These are phyloP conservation scores for Nepenthes mirabilis DNA, from an alignment of 148 eudicot genomes.

Conservation along the genomic window DNA sequence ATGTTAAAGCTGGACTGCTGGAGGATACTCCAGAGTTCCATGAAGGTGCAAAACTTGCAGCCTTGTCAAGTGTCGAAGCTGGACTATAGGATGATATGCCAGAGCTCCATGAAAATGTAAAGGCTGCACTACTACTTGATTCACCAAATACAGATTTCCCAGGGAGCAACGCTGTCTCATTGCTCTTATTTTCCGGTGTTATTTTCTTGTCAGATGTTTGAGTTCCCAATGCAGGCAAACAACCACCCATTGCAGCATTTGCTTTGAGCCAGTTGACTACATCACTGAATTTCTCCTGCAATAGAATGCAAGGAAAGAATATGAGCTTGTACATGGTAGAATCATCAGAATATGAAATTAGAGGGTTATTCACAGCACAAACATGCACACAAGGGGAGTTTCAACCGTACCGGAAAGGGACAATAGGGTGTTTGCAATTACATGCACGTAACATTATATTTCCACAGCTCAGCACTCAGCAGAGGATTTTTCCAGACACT, in stretches of 20 bases:
- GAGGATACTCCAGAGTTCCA: constrained; percentile 21
- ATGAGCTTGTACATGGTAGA: no score
- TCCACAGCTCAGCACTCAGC: no score
- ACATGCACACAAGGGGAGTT: no score
- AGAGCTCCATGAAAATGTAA: constrained; percentile 26
- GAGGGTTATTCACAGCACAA: no score
- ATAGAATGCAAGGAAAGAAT: background rate
- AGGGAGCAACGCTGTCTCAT: constrained; percentile 17
- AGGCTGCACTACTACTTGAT: constrained; percentile 21
- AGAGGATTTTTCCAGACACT: no score
- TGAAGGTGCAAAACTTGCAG: constrained; percentile 11
- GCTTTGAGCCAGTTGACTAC: constrained; percentile 79
- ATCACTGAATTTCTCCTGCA: constrained; percentile 72
- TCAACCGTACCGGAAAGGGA: no score
- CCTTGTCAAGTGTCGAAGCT: constrained; percentile 8
- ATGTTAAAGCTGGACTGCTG: constrained; percentile 16
- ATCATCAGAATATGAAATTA: no score
- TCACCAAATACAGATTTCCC: constrained; percentile 21
- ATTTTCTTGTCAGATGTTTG: constrained; percentile 23
- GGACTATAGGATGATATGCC: constrained; percentile 18
- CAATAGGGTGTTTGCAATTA: no score
- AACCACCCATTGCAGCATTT: constrained; percentile 39
- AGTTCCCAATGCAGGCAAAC: constrained; percentile 22
- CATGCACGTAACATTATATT: no score
- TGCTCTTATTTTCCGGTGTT: constrained; percentile 28